Percentiles rank a stretch among this genome's conserved stretches.
Conservation (phyloP, 2,329 filamentous ascomycete genomes). For the Botrytis medusae region DNA sequence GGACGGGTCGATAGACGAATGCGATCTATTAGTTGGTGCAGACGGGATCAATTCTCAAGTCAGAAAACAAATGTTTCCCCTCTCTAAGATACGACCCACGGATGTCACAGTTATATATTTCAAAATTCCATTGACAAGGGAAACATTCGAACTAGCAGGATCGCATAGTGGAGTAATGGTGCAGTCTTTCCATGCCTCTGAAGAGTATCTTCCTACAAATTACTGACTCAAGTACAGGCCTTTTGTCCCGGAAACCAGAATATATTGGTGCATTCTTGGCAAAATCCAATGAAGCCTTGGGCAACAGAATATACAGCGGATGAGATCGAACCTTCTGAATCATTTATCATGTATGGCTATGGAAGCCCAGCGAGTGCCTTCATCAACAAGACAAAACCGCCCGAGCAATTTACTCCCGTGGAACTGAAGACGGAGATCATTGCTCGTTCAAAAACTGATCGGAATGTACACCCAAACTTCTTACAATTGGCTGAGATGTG, state of each 20-base stretch:
- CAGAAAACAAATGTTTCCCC: conserved; percentile 41
- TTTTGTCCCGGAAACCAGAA: conserved; percentile 34
- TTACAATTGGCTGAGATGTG: conserved; percentile 29
- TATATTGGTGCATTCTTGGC: conserved; percentile 35
- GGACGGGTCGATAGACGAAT: conserved; percentile 46
- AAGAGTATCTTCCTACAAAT: background rate
- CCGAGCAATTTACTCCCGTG: conserved; percentile 25
- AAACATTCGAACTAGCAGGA: conserved; percentile 29
- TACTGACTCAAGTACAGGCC: conserved; percentile 25
- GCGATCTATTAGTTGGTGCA: conserved; percentile 55
- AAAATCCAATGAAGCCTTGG: conserved; percentile 31
- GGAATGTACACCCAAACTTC: conserved; percentile 29
- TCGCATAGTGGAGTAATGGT: conserved; percentile 33
- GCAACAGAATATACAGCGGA: conserved; percentile 30
- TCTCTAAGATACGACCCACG: conserved; percentile 26
- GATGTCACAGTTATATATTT: conserved; percentile 36
- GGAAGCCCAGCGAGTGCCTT: conserved; percentile 30
- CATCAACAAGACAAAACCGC: conserved; percentile 30
- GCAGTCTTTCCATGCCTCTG: background rate
- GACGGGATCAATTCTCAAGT: conserved; percentile 55
- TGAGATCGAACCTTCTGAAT: conserved; percentile 33
- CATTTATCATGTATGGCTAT: conserved; percentile 37
- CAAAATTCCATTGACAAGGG: conserved; percentile 34
- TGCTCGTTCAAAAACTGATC: conserved; percentile 24
- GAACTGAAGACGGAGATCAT: conserved; percentile 35